Conservation (phyloP, 2,329 filamentous ascomycete genomes). For the Trichophyton verrucosum region DNA sequence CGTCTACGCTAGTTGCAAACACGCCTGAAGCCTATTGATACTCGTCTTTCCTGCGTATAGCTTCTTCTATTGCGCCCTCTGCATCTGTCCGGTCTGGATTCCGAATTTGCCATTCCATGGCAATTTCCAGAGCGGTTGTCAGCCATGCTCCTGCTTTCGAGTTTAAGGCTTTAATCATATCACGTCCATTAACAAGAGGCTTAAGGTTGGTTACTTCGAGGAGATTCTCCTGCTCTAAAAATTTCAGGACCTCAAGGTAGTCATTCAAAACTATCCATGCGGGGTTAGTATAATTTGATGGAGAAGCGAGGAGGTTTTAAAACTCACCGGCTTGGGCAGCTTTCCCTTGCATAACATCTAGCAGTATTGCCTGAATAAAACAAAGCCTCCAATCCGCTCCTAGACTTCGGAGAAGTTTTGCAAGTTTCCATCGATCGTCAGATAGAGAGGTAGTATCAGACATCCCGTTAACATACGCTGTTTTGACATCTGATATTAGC, state of each 20-base stretch:
- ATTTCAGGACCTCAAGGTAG: constrained; percentile 44
- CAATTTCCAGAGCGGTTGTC: constrained; percentile 62
- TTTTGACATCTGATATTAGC: constrained; percentile 53
- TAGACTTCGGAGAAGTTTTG: constrained; percentile 25
- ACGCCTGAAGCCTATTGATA: background rate
- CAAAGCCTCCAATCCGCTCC: constrained; percentile 30
- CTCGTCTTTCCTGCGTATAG: background rate
- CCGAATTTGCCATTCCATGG: constrained; percentile 78
- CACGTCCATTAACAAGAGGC: constrained; percentile 60
- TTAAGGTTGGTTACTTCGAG: constrained; percentile 44
- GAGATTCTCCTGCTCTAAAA: constrained; percentile 40
- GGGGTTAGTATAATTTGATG: background rate
- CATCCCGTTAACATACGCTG: constrained; percentile 18
- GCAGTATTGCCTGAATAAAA: constrained; percentile 28
- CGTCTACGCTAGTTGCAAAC: background rate
- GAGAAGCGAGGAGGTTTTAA: background rate
- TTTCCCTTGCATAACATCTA: constrained; percentile 26
- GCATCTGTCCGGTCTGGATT: constrained; percentile 56
- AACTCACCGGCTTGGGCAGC: constrained; percentile 24
- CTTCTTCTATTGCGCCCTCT: constrained; percentile 39
- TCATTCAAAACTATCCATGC: constrained; percentile 31
- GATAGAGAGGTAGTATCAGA: constrained; percentile 21
- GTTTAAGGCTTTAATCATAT: constrained; percentile 54
- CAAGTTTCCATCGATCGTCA: constrained; percentile 28
- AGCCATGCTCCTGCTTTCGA: constrained; percentile 70